Conservation (phyloP, 306 rosid species). For the Glycine soja region DNA sequence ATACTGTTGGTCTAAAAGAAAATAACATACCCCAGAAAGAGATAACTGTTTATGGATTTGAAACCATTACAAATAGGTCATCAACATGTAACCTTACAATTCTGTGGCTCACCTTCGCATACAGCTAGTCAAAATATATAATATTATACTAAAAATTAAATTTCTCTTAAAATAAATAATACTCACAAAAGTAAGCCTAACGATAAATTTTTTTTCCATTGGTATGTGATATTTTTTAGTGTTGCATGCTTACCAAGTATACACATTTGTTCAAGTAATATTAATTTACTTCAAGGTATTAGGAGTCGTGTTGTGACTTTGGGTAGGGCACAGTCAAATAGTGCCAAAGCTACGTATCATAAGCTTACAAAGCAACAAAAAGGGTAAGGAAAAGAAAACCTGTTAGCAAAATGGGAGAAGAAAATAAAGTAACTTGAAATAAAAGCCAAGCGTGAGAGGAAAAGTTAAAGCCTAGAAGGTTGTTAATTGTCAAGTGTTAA, state of each 20-base stretch:
- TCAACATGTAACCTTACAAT: no score
- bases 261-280: conserved; percentile 26
- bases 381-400: not conserved
- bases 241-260: not conserved
- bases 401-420: not conserved
- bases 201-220: not conserved
- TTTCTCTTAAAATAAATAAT: not conserved
- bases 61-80: no score
- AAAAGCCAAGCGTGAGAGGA: not conserved
- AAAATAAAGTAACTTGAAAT: not conserved
- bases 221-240: not conserved
- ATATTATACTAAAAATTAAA: not conserved
- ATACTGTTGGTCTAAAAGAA: not conserved
- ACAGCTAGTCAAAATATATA: not conserved
- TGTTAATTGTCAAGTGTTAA: conserved; percentile 11
- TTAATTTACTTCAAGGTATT: not conserved
- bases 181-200: not conserved
- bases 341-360: not conserved
- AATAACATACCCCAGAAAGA: no score
- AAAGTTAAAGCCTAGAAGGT: conserved; percentile 15
- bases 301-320: not conserved
- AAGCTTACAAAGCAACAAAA: conserved; percentile 11
- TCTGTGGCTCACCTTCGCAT: no score
- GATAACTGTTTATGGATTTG: no score
- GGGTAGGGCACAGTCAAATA: not conserved